Base-by-base conservation (phyloP, 768 basidiomycete species). In the Pisolithus orientalis region DNA sequence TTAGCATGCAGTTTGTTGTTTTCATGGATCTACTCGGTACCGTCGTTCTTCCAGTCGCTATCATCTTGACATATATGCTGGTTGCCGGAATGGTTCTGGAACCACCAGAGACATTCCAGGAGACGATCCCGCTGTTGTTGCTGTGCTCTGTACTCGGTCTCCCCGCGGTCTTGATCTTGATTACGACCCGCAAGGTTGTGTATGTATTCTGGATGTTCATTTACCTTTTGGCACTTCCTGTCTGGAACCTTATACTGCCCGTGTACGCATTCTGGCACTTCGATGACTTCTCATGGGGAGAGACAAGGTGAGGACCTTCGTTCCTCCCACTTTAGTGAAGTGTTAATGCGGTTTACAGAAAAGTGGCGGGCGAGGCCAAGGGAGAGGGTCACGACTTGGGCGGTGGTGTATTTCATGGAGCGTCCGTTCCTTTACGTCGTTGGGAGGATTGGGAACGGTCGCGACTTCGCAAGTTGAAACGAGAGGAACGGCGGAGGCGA, bases 381-480 rank as follows among this genome's bases (percentile, higher is more conserved):
- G 83, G 75, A 31, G 80, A 84, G 56, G 89, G 81, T 2, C 94
- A 97, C 61, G 90, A 82, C 17, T 79, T 76, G 13, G 85, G 82
- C 13, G 79, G 77, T 16, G 77, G 76, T 25, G 70, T 71, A 6
- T 65, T 73, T 44, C 75, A 74, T 49, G 81, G 79, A 5, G 68
- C 76, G 40, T 81, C 80, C 0, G 82, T 98, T n/a, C 93, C 96
- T 0, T 72, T 98, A 65, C 83, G 95, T n/a, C 80, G 95, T 47
- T 99, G 96, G 96, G 96, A 98, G 70, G 95, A 99, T 61, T 99
- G 95, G 96, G 96, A 99, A 64, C 83, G 94, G 24, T 95, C 93
- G 25, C 80, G 96, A 42, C 75, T 98, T 44, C 86, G 95, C 47
- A 98, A 97, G 71, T 56, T 95, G 31, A 83, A 81, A 55, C 84